Evolutionary conservation across 2,329 filamentous ascomycete genomes (phyloP), one percentile per base, ranked within the genome.

Genomic region (Fusarium sp.): DNA sequence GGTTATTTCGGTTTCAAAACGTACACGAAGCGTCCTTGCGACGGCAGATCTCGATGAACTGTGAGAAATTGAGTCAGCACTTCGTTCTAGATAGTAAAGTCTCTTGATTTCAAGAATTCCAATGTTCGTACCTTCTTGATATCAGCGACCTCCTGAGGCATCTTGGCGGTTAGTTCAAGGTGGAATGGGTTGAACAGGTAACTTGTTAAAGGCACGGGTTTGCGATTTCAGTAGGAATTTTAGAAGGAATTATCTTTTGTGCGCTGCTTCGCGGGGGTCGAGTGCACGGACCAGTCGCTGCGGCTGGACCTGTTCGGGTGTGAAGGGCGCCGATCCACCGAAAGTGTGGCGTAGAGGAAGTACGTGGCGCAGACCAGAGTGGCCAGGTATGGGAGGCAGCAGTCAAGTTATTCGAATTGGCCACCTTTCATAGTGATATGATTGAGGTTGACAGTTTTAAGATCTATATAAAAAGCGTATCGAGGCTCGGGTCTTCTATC

Each of bases 21-120:
- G 80, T 92, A 99, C 96, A 97, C 83, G 92, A 97, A 83, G 96
- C 96, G 91, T 99, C 97, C 89, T 97, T 97, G 84, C 96, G 92
- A 86, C 95, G 92, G 91, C 93, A 97, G 90, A 99, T 97, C 92
- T 98, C 96, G 85, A 99, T 97, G 93, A 99, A 99, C 89, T 97
- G 83, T 83, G 84, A 83, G 62, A 59, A 28, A 34, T 61, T 30
- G n/a, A 37, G 75, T 80, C 71, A 81, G 79, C 76, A 66, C 59
- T 70, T 70, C 49, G 13, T 38, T 18, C 42, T 13, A 18, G 31
- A 45, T 18, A 15, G 16, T 8, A 20, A 13, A 5, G 13, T 8
- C 7, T 38, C 33, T 47, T 13, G 38, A 26, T 36, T 41, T 18
- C 40, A 13, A 13, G 3, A 8, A 30, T n/a, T 41, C 13, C 38